phyloP scores from a whole-genome alignment of 768 basidiomycete genomes.

The Sporobolomyces phaffii region DNA sequence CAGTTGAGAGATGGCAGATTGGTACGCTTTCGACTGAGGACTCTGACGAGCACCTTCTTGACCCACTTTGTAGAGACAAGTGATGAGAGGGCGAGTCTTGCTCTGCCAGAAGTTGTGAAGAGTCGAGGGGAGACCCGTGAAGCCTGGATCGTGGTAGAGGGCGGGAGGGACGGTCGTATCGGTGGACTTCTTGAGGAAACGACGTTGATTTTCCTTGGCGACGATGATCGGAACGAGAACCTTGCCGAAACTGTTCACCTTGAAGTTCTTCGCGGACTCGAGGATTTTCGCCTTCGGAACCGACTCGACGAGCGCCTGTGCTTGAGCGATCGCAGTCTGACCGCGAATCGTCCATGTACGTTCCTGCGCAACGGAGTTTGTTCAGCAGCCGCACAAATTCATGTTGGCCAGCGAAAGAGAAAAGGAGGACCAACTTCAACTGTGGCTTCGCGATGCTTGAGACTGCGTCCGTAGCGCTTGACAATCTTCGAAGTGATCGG shows the following conservation, averaged over 20 bases:
- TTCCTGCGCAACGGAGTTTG: background rate
- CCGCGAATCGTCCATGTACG: background rate
- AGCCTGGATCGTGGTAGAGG: background rate
- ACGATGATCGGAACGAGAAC: no score
- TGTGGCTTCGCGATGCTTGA: slow-evolving; percentile 61
- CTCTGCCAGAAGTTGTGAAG: background rate
- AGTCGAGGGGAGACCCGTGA: background rate
- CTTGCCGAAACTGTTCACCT: background rate
- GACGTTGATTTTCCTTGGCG: background rate
- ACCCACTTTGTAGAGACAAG: background rate
- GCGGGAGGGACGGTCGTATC: background rate
- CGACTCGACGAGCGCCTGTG: background rate
- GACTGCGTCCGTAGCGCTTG: slow-evolving; percentile 57
- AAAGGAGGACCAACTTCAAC: slow-evolving; percentile 44
- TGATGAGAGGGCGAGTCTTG: background rate
- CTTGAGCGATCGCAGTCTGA: background rate
- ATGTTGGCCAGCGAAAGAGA: background rate
- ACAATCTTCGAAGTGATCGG: slow-evolving; percentile 53
- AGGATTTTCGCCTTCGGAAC: background rate
- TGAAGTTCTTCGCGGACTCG: background rate
- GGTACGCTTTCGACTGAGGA: slow-evolving; percentile 59
- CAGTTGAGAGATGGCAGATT: slow-evolving; percentile 56
- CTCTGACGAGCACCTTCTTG: slow-evolving; percentile 47
- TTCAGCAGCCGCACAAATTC: background rate
- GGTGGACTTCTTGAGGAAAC: background rate